Base-by-base conservation (phyloP, 164 flowering plant species). In the Tetracentron sinense region DNA sequence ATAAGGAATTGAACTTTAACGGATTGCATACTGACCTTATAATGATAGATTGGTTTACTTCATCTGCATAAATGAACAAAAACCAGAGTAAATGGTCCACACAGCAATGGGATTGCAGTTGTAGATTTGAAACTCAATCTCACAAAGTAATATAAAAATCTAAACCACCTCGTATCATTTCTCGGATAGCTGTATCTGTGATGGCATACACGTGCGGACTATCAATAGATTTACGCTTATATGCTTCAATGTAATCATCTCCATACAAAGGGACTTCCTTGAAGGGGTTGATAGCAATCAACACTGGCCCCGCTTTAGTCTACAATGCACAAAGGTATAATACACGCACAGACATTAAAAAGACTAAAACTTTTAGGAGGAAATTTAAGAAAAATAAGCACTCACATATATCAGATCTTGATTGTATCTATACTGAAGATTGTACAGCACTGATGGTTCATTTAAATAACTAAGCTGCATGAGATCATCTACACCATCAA, bases 271-370 rank as follows among this genome's bases (percentile, higher is more conserved):
- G 76, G 54, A 95, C 96, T 80, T 82, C 72, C 75, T 92, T 92
- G 50, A 92, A 95, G 61, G 99, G 99, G 69, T 95, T 95, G 46
- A 95, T 61, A 17, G 99, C 99, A 72, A 95, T 95, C 81, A 95
- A 77, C 46, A 95, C 92, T 46, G 99, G 99, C 25, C 99, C 99
- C 19, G 99, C 99, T 81, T 95, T 95, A 22, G 99, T 92, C 99
- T 95, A 74, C 51, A 65, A 60, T 28, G 44, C 50, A 69, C 19
- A 75, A 27, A 53, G 38, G 54, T 64, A 61, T 60, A 48, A 64
- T 54, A 56, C 51, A 53, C 35, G 47, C 4, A 57, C 71, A 27
- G 19, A 23, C 27, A 66, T 61, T 50, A 74, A 57, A 60, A 48
- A 64, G 29, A 33, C 31, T 30, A 14, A 46, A 56, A 49, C 38